Evolutionary conservation across 1,139 yeast species (phyloP).

Genomic region (Sugiyamaella xylanicola): DNA sequence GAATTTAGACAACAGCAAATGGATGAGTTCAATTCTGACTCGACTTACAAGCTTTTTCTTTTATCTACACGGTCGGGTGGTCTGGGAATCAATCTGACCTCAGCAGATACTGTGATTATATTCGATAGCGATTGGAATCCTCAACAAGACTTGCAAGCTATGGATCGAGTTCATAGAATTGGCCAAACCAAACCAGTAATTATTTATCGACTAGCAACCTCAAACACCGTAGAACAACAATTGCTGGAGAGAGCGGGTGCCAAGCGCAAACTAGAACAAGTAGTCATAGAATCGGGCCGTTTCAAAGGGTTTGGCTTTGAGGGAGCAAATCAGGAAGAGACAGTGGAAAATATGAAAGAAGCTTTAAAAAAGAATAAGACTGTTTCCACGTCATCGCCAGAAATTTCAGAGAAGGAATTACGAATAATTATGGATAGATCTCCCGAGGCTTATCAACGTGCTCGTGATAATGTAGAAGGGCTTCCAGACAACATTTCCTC

Average conservation of each 20-base stretch:
- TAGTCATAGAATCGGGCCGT: constrained; percentile 83
- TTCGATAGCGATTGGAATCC: constrained; percentile 98
- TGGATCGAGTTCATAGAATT: constrained; percentile 91
- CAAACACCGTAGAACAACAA: constrained; percentile 80
- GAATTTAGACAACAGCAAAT: constrained; percentile 68
- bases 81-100: constrained; percentile 79
- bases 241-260: constrained; percentile 74
- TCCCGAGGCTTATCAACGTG: constrained; percentile 47
- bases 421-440: constrained; percentile 59
- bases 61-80: constrained; percentile 95
- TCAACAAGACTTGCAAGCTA: constrained; percentile 93
- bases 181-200: constrained; percentile 87
- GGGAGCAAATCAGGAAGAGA: constrained; percentile 27
- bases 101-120: constrained; percentile 86
- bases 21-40: constrained; percentile 49
- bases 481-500: constrained; percentile 24
- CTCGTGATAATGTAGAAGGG: constrained; percentile 27
- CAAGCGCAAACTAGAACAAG: constrained; percentile 75
- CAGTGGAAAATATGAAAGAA: constrained; percentile 26
- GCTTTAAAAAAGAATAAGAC: constrained; percentile 35
- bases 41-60: constrained; percentile 55
- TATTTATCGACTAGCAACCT: constrained; percentile 72
- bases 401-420: constrained; percentile 49
- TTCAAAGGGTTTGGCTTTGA: constrained; percentile 59
- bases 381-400: constrained; percentile 24